Base-by-base conservation (phyloP, 2,329 filamentous ascomycete species). In the Penicillium sumatraense region DNA sequence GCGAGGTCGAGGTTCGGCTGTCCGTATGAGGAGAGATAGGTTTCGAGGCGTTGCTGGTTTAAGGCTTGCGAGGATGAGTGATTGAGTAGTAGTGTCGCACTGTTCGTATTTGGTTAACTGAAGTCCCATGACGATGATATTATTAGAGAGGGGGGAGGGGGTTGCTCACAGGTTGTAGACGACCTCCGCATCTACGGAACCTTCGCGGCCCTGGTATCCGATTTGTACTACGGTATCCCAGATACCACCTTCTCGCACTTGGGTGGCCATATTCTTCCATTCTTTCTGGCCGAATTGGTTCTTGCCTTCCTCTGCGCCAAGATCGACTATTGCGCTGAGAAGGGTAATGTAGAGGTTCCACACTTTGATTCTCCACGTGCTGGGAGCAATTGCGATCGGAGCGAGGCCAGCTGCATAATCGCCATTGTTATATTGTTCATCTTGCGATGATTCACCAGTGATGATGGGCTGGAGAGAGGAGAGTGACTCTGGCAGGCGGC, bases 281-380 rank as follows among this genome's bases (percentile, higher is more conserved):
- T 91, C 88, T 68, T 90, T 86, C 49, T 86, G 87, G 3, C 95
- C 95, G 77, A 98, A 96, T 11, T 88, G 84, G 49, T 88, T 85
- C 78, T 95, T 96, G 47, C 93, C 95, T 73, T 97, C 93, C 63
- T 96, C 91, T 1, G 90, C 82, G 53, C 92, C 91, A 69, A 98
- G 81, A 68, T 98, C 93, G 31, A 96, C 81, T 60, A 97, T 89
- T 35, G 91, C 89, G 77, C 97, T 96, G 59, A 98, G 81, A 48
- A 97, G 89, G 16, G 93, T 96, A 62, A 98, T 83, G 72, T 98
- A 99, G 67, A 99, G 83, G 74, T 92, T 96, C 95, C 95, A 99
- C 60, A 98, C 89, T 76, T 98, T 99, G 73, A 96, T 89, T 62
- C 93, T 83, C 54, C 91, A 95, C 27, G 88, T 89, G 62, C 89